Evolutionary conservation across 331 rosid species (phyloP), one percentile per base, ranked within the genome.

Genomic region (Malus hybrid): DNA sequence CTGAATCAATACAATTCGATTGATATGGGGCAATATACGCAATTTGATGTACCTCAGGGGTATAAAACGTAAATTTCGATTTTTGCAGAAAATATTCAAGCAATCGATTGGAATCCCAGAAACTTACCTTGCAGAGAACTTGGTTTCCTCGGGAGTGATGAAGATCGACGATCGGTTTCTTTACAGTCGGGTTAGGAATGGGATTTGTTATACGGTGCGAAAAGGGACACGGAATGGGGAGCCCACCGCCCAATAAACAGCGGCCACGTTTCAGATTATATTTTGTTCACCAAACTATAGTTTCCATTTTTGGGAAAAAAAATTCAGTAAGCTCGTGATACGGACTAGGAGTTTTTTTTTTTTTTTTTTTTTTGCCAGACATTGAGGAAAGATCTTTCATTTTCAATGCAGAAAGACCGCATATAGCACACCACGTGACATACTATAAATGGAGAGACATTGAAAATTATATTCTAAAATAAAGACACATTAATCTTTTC

Each of bases 391-490:
- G 10, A 34, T 2, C 24, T 34, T 34, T 36, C 42, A 36, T 36
- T 36, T 36, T 36, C 42, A 36, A 36, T 0, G 1, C 10, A 36
- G 1, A 36, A 36, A 36, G 3, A 7, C 36, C 36, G 24, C 24
- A 24, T 1, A 1, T 1, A 24, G 10, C 10, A 36, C 10, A 7
- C 3, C 42, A 0, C 3, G 3, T 7, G 42, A 0, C 42, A 36
- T 0, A 36, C 3, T 0, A 36, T 36, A 36, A 36, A 1, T 36
- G 1, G 24, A 36, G 1, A 0, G 3, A 36, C 0, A 2, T 2
- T 7, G 1, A 2, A 36, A 36, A 36, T 2, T 36, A 36, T 36
- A 36, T 36, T 36, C 42, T 36, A 2, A 36, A 36, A 36, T 1
- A 2, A 36, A 2, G 3, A 34, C 3, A 7, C 0, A 34, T 34